Percentiles rank a stretch among this genome's conserved stretches.
These are phyloP conservation scores for Tylopilus felleus DNA, from an alignment of 768 basidiomycete species.

Conservation along the genomic window DNA sequence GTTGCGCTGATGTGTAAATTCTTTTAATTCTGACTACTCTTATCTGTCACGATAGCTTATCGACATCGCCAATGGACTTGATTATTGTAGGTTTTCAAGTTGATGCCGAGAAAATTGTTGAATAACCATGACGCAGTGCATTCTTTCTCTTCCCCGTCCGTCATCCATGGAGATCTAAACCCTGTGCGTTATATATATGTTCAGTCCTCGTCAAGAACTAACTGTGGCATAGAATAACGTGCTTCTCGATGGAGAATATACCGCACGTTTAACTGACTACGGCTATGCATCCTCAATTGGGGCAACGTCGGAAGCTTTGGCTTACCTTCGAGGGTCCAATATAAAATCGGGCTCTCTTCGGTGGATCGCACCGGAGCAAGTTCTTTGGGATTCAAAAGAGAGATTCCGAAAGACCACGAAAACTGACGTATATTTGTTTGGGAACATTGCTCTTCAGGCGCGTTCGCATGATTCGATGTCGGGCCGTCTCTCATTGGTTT, in stretches of 20 bases:
- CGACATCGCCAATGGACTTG: constrained; percentile 14
- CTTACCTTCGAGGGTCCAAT: constrained; percentile 17
- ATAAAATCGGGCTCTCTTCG: constrained; percentile 36
- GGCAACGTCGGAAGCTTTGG: not conserved
- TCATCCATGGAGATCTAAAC: constrained; percentile 15
- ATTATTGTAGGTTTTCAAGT: constrained; percentile 6
- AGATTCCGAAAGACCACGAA: not conserved
- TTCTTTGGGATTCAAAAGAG: constrained; percentile 21
- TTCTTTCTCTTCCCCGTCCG: not conserved
- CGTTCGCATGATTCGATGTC: not conserved
- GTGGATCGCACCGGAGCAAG: constrained; percentile 38
- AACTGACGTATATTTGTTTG: constrained; percentile 14
- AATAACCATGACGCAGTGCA: constrained; percentile 7
- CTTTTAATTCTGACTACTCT: not conserved
- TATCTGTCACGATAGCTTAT: constrained; percentile 4
- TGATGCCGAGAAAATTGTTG: not conserved
- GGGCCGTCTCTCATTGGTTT: not conserved
- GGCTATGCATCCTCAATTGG: constrained; percentile 31
- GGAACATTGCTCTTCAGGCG: constrained; percentile 29
- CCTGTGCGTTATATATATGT: not conserved
- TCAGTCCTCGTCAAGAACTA: not conserved
- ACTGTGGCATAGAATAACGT: constrained; percentile 12
- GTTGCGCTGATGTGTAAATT: not conserved
- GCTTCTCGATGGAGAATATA: constrained; percentile 18
- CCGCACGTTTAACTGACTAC: constrained; percentile 42